These are phyloP conservation scores for Pichia kudriavzevii DNA, from an alignment of 1,139 yeast genomes.

Conservation along the genomic window DNA sequence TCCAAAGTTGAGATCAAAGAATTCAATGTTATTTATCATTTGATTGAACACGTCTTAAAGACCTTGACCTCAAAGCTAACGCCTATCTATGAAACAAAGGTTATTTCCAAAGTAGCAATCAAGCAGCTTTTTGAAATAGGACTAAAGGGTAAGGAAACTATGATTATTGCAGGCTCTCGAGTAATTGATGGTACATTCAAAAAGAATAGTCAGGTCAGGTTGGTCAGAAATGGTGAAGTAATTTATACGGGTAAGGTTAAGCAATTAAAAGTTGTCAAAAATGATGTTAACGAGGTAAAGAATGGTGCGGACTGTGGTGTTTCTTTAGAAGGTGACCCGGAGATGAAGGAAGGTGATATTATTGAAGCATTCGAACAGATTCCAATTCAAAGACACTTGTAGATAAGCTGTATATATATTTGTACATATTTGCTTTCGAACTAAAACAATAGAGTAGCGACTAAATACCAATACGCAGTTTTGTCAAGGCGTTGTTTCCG, in stretches of 20 bases:
- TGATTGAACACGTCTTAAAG: constrained; percentile 76
- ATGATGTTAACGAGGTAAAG: constrained; percentile 67
- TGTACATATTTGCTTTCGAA: no score
- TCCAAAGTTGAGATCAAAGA: constrained; percentile 54
- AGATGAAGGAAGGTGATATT: constrained; percentile 54
- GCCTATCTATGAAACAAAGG: constrained; percentile 63
- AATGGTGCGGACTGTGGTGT: constrained; percentile 92
- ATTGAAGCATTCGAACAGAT: constrained; percentile 70
- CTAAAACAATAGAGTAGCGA: no score
- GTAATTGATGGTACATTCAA: constrained; percentile 65
- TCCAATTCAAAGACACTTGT: constrained; percentile 61
- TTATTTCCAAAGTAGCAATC: constrained; percentile 60
- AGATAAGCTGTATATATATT: constrained; percentile 14
- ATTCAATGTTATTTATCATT: constrained; percentile 77
- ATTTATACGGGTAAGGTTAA: constrained; percentile 64
- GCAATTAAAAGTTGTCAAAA: constrained; percentile 76
- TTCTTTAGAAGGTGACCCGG: constrained; percentile 62
- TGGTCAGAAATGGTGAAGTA: constrained; percentile 44
- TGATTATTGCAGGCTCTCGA: constrained; percentile 81
- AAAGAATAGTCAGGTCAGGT: constrained; percentile 54
- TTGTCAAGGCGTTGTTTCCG: no score
- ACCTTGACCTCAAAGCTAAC: constrained; percentile 53
- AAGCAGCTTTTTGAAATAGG: constrained; percentile 69
- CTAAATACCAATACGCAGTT: no score
- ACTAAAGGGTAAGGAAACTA: constrained; percentile 37